phyloP scores from a whole-genome alignment of 2,329 filamentous ascomycete species.

The Sphaerulina musiva region DNA sequence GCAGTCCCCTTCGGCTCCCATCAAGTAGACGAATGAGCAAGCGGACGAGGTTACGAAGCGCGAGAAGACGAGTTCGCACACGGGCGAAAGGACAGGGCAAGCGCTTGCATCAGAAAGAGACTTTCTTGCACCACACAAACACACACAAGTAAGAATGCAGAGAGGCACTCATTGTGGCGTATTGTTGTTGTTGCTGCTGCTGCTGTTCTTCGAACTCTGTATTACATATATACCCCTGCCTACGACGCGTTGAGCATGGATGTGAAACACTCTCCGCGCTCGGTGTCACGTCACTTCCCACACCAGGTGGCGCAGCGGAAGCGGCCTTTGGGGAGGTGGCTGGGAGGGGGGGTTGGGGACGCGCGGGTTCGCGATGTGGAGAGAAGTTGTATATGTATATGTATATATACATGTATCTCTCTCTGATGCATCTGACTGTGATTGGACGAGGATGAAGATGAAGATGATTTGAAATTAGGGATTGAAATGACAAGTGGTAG shows the following conservation, averaged over 20 bases:
- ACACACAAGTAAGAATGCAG: not conserved
- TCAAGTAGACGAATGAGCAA: constrained; percentile 9
- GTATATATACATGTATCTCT: not conserved
- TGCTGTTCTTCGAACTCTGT: not conserved
- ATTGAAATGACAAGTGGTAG: not conserved
- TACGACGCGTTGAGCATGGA: not conserved
- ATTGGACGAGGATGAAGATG: not conserved
- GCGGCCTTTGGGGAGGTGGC: no score
- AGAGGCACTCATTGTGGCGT: not conserved
- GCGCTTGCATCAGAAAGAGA: not conserved
- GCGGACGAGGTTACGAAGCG: not conserved
- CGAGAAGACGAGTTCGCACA: not conserved
- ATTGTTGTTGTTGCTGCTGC: not conserved
- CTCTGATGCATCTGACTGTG: not conserved
- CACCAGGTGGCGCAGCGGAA: not conserved
- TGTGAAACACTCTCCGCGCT: not conserved
- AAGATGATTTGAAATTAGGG: not conserved
- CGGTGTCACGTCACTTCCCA: not conserved
- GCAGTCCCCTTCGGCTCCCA: constrained; percentile 17
- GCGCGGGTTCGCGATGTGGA: no score
- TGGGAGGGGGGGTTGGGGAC: no score
- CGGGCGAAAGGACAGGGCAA: not conserved
- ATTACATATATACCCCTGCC: not conserved
- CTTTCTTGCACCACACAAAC: not conserved
- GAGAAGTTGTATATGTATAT: not conserved